Conservation (phyloP, 495 filamentous ascomycete species). For the Acidomyces sp. region DNA sequence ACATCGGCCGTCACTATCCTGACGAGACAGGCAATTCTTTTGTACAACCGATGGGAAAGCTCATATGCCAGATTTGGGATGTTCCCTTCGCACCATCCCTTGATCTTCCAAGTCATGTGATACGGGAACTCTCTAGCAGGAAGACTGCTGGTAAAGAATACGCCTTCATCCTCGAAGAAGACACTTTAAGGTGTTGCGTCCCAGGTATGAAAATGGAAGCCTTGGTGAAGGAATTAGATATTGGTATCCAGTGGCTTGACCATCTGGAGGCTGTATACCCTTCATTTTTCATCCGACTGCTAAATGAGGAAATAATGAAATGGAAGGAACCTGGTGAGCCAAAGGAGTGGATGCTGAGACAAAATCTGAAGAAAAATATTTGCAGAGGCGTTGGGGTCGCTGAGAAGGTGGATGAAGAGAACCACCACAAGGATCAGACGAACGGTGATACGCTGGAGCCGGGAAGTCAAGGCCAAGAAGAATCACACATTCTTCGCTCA, state of each 20-base stretch:
- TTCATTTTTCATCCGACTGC: conserved; percentile 43
- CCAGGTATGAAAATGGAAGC: conserved; percentile 66
- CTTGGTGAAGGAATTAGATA: conserved; percentile 43
- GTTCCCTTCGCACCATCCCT: conserved; percentile 19
- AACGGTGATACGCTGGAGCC: no score
- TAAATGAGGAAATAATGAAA: conserved; percentile 57
- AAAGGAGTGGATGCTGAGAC: conserved; percentile 15
- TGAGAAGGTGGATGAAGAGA: no score
- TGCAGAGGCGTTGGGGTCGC: no score
- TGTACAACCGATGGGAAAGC: conserved; percentile 26
- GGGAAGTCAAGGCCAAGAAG: no score
- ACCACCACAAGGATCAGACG: no score
- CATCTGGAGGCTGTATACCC: conserved; percentile 40
- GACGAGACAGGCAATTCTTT: no score
- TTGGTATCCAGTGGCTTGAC: conserved; percentile 40
- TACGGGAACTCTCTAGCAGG: conserved; percentile 21
- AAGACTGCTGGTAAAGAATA: conserved; percentile 29
- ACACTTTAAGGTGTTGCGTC: conserved; percentile 46
- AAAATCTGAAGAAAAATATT: conserved; percentile 7
- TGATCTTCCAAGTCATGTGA: conserved; percentile 22
- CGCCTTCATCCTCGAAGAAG: conserved; percentile 56
- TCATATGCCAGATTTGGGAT: conserved; percentile 24
- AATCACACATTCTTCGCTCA: no score
- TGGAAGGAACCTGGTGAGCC: conserved; percentile 44
- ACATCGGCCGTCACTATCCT: conserved; percentile 14